phyloP scores from a whole-genome alignment of 192 early-diverging fungal genomes.

The Jimgerdemannia flammicorona region DNA sequence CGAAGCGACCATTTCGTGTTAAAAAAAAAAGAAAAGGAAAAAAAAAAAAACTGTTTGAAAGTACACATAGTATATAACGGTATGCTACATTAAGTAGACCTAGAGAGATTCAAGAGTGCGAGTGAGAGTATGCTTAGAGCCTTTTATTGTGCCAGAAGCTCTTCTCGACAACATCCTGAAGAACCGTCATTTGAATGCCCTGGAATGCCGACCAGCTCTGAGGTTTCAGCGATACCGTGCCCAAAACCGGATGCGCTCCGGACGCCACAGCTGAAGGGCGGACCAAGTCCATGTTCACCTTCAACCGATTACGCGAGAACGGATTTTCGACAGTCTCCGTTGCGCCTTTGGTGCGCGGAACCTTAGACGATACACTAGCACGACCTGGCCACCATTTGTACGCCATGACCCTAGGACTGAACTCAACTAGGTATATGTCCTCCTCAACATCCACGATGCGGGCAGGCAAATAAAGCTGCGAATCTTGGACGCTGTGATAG shows the following conservation, averaged over 20 bases:
- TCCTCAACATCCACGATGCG: conserved; percentile 9
- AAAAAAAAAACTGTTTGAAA: too few species aligned
- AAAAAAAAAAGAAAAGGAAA: too few species aligned
- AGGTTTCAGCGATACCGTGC: conserved; percentile 4
- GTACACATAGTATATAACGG: too few species aligned
- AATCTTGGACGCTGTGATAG: conserved; percentile 4
- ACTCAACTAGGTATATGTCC: conserved; percentile 9
- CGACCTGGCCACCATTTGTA: conserved; percentile 12
- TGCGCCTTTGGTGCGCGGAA: background rate
- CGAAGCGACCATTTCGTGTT: too few species aligned
- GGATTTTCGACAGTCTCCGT: conserved; percentile 10
- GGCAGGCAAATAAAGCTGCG: conserved; percentile 14
- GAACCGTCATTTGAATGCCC: conserved; percentile 3
- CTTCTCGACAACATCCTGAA: conserved; percentile 6
- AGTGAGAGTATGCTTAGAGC: too few species aligned
- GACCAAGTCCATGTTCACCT: conserved; percentile 10
- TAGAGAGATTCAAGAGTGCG: too few species aligned
- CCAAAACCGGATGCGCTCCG: conserved; percentile 2
- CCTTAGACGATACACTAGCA: background rate
- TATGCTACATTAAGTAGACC: too few species aligned
- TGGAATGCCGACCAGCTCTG: conserved; percentile 13
- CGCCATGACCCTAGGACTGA: conserved; percentile 8
- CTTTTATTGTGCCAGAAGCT: too few species aligned
- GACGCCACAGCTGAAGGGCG: background rate
- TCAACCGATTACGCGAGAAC: background rate